These are phyloP conservation scores for Luzula sylvatica DNA, from an alignment of 176 grass and related monocot species.

Conservation along the genomic window DNA sequence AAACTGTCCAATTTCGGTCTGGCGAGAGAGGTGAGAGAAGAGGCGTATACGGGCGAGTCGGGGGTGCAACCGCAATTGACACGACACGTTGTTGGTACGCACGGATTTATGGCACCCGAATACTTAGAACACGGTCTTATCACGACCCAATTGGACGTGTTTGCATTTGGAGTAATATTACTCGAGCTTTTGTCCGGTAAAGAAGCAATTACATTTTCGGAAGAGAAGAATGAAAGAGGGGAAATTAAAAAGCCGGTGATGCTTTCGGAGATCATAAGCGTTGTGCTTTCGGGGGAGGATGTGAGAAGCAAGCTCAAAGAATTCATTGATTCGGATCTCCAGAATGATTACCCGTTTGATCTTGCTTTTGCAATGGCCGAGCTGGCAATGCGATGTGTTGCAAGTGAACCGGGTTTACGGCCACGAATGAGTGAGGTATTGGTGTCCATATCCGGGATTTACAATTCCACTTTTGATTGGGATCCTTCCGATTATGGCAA, in stretches of 20 bases:
- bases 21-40: slow-evolving; percentile 32
- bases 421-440: slow-evolving; percentile 41
- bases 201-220: slow-evolving; percentile 30
- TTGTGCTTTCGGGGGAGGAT: slow-evolving; percentile 31
- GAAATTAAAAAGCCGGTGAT: slow-evolving; percentile 21
- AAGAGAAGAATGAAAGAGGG: slow-evolving; percentile 9
- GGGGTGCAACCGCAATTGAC: slow-evolving; percentile 40
- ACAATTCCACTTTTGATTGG: slow-evolving; percentile 53
- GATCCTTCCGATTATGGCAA: slow-evolving; percentile 37
- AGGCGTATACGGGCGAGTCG: neutral
- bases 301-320: slow-evolving; percentile 29
- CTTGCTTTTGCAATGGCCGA: slow-evolving; percentile 46
- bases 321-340: slow-evolving; percentile 45
- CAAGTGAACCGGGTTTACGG: slow-evolving; percentile 30
- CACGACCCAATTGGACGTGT: slow-evolving; percentile 63
- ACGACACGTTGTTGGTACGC: slow-evolving; percentile 63
- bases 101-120: slow-evolving; percentile 68
- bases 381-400: slow-evolving; percentile 56
- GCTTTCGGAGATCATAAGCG: slow-evolving; percentile 37
- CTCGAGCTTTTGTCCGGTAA: slow-evolving; percentile 79
- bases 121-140: slow-evolving; percentile 74
- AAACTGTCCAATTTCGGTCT: slow-evolving; percentile 61
- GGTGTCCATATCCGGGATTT: slow-evolving; percentile 39
- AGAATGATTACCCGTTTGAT: slow-evolving; percentile 51
- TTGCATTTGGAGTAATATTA: slow-evolving; percentile 64